These are phyloP conservation scores for Scytalidium sp. DNA, from an alignment of 2,329 filamentous ascomycete genomes.

Conservation along the genomic window DNA sequence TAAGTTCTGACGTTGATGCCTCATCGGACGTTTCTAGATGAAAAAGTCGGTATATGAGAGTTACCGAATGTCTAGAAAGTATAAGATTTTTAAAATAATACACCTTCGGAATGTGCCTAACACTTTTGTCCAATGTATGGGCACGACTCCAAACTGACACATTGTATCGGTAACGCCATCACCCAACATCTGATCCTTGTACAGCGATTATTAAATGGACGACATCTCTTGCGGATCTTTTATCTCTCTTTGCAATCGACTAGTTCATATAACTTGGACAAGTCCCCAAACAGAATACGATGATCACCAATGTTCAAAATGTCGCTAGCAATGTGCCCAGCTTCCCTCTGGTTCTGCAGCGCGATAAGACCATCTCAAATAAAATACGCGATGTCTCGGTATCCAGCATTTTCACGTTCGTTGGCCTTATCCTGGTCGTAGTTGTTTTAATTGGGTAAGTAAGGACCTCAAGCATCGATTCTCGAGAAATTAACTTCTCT, in stretches of 20 bases:
- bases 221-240: not conserved
- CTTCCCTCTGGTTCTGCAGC: not conserved
- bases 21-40: too few species aligned
- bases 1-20: too few species aligned
- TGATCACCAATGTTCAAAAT: not conserved
- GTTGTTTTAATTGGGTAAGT: not conserved
- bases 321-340: not conserved
- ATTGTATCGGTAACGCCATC: not conserved
- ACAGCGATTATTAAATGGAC: not conserved
- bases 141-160: not conserved
- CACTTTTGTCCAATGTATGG: not conserved
- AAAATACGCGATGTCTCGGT: not conserved
- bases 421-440: not conserved
- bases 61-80: too few species aligned
- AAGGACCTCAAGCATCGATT: not conserved
- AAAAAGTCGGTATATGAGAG: too few species aligned
- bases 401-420: not conserved
- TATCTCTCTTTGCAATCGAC: not conserved
- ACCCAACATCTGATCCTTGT: not conserved
- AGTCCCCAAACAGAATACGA: not conserved
- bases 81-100: too few species aligned
- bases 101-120: too few species aligned
- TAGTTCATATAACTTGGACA: too few species aligned
- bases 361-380: not conserved
- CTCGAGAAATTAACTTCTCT: not conserved